Percentiles rank a stretch among this genome's conserved stretches.
These are phyloP conservation scores for Flaveria linearis DNA, from an alignment of 129 eudicot genomes.

Conservation along the genomic window DNA sequence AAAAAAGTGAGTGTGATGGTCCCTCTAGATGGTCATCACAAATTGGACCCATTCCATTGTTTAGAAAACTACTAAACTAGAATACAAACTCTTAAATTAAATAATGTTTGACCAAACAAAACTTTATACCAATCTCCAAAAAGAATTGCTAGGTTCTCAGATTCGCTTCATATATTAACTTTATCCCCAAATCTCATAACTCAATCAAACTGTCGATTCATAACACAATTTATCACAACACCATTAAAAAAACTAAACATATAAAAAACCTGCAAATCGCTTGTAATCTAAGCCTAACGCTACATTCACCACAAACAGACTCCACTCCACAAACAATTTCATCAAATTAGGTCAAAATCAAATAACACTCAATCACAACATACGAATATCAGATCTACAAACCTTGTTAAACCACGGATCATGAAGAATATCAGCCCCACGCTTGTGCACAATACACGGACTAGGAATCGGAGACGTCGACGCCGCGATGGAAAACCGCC, in stretches of 20 bases:
- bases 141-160: background rate
- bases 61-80: background rate
- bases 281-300: slow-evolving; percentile 11
- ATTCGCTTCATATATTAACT: background rate
- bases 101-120: background rate
- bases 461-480: slow-evolving; percentile 60
- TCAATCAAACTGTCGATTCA: slow-evolving; percentile 22
- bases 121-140: background rate
- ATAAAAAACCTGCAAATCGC: slow-evolving; percentile 12
- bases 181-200: background rate
- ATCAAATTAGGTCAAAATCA: slow-evolving; percentile 3
- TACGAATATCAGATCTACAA: slow-evolving; percentile 9
- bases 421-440: slow-evolving; percentile 97
- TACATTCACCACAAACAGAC: background rate
- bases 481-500: slow-evolving; percentile 59
- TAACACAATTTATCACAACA: background rate
- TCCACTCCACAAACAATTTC: background rate
- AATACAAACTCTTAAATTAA: slow-evolving; percentile 6
- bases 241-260: background rate
- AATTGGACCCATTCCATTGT: background rate
- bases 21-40: slow-evolving; percentile 9
- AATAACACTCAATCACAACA: background rate
- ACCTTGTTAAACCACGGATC: slow-evolving; percentile 99
- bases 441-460: slow-evolving; percentile 90
- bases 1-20: slow-evolving; percentile 10